These are phyloP conservation scores for Aquanectria penicillioides DNA, from an alignment of 2,329 filamentous ascomycete genomes.

Conservation along the genomic window DNA sequence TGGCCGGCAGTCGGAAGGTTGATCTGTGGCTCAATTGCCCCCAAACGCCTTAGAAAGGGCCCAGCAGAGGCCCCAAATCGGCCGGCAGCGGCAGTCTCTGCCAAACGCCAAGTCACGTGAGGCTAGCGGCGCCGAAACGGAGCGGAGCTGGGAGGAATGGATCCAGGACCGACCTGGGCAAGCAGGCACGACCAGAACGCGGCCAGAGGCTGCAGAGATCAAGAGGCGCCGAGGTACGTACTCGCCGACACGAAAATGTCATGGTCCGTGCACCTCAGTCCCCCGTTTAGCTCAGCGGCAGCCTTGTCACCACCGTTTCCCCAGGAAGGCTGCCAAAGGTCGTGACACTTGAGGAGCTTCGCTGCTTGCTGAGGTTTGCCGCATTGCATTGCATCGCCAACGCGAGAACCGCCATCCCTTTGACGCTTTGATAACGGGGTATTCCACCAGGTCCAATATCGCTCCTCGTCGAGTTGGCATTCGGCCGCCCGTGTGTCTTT, in stretches of 20 bases:
- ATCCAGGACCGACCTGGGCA: too few species aligned
- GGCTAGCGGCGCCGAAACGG: neutral
- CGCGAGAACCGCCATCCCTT: slow-evolving; percentile 33
- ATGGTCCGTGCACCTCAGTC: slow-evolving; percentile 33
- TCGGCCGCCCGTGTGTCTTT: slow-evolving; percentile 9
- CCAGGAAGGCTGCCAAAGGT: slow-evolving; percentile 40
- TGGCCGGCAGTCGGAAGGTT: slow-evolving; percentile 22
- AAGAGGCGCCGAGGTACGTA: slow-evolving; percentile 4
- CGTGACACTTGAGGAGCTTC: slow-evolving; percentile 38
- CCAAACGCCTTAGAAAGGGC: too few species aligned
- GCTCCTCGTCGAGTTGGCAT: slow-evolving; percentile 9
- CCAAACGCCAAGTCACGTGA: slow-evolving; percentile 31
- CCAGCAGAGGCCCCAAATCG: slow-evolving; percentile 16
- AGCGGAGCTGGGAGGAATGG: neutral
- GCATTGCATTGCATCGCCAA: slow-evolving; percentile 33
- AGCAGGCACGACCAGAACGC: too few species aligned
- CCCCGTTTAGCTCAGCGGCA: slow-evolving; percentile 27
- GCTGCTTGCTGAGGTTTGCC: slow-evolving; percentile 25
- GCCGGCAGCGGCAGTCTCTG: slow-evolving; percentile 36
- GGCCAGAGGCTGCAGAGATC: too few species aligned
- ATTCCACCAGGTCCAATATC: slow-evolving; percentile 5
- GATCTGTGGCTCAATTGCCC: too few species aligned
- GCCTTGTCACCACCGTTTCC: slow-evolving; percentile 38
- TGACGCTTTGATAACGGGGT: slow-evolving; percentile 19
- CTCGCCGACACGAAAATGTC: neutral